phyloP scores from a whole-genome alignment of 768 basidiomycete species.

The Serendipita indica region DNA sequence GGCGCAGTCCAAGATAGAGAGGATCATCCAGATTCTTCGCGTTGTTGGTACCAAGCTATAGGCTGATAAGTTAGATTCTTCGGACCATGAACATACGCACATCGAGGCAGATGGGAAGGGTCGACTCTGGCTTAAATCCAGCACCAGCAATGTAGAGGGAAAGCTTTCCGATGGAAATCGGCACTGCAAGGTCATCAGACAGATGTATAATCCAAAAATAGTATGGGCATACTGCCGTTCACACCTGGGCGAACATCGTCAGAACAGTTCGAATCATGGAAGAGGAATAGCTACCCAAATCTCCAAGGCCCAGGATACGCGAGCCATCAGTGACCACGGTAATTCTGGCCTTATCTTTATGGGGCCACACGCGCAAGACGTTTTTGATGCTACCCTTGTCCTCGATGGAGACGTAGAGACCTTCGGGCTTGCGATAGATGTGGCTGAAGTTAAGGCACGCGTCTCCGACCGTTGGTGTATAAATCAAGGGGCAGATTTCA shows the following conservation, averaged over 20 bases:
- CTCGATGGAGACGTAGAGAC: slow-evolving; percentile 63
- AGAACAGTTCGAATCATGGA: slow-evolving; percentile 8
- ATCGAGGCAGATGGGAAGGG: slow-evolving; percentile 73
- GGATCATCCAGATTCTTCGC: slow-evolving; percentile 68
- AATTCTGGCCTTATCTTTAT: slow-evolving; percentile 63
- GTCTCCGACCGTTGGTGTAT: slow-evolving; percentile 86
- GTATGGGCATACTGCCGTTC: slow-evolving; percentile 36
- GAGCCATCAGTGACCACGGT: slow-evolving; percentile 89
- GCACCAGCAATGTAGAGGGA: slow-evolving; percentile 83
- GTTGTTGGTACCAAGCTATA: slow-evolving; percentile 70
- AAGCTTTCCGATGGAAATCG: slow-evolving; percentile 84
- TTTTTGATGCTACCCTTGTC: slow-evolving; percentile 68
- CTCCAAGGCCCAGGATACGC: slow-evolving; percentile 74
- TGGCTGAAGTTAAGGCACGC: slow-evolving; percentile 75
- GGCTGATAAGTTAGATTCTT: neutral
- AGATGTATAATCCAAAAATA: neutral
- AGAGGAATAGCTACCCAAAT: too few species aligned
- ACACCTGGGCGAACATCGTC: slow-evolving; percentile 48
- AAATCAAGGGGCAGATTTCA: slow-evolving; percentile 65
- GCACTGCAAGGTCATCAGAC: slow-evolving; percentile 26
- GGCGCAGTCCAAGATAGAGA: slow-evolving; percentile 73
- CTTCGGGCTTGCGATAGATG: slow-evolving; percentile 61
- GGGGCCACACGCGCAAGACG: slow-evolving; percentile 60
- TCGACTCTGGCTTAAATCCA: slow-evolving; percentile 56
- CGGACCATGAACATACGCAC: neutral